phyloP scores from a whole-genome alignment of 139 green algal species.

The Chlorella sp. region DNA sequence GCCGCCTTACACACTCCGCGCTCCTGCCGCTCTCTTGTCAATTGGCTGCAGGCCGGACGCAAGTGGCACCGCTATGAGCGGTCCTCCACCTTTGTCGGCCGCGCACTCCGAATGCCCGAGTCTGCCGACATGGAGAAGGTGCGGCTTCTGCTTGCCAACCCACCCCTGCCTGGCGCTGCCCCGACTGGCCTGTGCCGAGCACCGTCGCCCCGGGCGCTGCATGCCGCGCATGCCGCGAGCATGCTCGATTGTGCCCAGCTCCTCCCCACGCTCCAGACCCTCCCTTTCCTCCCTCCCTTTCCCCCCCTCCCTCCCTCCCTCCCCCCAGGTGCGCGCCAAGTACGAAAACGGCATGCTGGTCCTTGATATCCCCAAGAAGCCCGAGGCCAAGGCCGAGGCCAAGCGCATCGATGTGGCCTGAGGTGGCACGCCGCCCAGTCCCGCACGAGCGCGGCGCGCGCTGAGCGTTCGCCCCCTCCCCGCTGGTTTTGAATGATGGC shows the following conservation, averaged over 20 bases:
- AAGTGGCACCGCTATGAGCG: slow-evolving; percentile 44
- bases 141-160: background rate
- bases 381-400: slow-evolving; percentile 1
- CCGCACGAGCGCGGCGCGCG: too few relatives aligned
- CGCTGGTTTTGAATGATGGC: too few relatives aligned
- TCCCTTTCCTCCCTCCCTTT: background rate
- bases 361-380: slow-evolving; percentile 27
- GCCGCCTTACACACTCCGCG: too few relatives aligned
- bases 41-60: too few relatives aligned
- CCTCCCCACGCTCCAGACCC: background rate
- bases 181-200: too few relatives aligned
- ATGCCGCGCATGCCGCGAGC: too few relatives aligned
- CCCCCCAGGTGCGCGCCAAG: slow-evolving; percentile 17
- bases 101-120: slow-evolving; percentile 46
- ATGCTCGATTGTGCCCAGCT: background rate
- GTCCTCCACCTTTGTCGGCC: slow-evolving; percentile 17
- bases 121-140: slow-evolving; percentile 34
- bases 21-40: too few relatives aligned
- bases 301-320: background rate
- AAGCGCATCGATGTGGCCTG: slow-evolving; percentile 25
- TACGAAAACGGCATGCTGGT: slow-evolving; percentile 47
- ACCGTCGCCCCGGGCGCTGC: too few relatives aligned
- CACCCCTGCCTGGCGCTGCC: too few relatives aligned
- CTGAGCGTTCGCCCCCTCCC: too few relatives aligned
- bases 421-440: background rate